Evolutionary conservation across 1,284 basidiomycete genomes (phyloP).

Genomic region (Sutorius eximius): DNA sequence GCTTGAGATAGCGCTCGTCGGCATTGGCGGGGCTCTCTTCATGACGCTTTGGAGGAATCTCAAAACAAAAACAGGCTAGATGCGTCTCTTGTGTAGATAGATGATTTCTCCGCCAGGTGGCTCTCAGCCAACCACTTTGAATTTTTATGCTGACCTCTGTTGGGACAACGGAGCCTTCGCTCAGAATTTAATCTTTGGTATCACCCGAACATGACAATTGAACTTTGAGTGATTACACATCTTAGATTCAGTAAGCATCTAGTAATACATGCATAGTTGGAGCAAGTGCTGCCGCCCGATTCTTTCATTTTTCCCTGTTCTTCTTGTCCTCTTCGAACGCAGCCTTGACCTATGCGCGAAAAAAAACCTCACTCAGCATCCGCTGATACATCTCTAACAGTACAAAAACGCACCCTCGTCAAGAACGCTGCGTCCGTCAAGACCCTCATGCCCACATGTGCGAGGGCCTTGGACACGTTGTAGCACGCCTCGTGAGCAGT

Average conservation of each 20-base stretch:
- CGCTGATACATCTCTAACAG: too few relatives aligned
- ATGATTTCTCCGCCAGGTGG: neutral
- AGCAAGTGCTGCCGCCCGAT: neutral
- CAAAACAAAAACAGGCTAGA: constrained; percentile 61
- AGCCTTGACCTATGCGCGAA: constrained; percentile 14
- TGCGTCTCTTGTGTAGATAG: neutral
- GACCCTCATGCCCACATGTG: constrained; percentile 55
- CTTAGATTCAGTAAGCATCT: too few relatives aligned
- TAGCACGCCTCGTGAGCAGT: constrained; percentile 59
- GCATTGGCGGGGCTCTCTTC: constrained; percentile 56
- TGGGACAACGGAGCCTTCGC: too few relatives aligned
- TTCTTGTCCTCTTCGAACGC: constrained; percentile 18
- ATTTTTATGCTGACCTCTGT: neutral
- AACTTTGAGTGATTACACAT: too few relatives aligned
- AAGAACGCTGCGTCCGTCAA: constrained; percentile 49
- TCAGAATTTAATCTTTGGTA: too few relatives aligned
- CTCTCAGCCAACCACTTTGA: neutral
- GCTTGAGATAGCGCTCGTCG: constrained; percentile 62
- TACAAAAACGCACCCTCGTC: constrained; percentile 12
- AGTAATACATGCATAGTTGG: neutral
- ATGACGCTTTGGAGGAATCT: constrained; percentile 58
- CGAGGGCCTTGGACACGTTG: constrained; percentile 57
- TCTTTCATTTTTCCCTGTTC: neutral
- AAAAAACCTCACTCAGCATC: neutral
- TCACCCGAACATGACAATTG: too few relatives aligned